A percentile compares a stretch with the other conserved stretches of the same genome.
Conservation (phyloP, 179 eudicot genomes). For the Drosera spatulata region DNA sequence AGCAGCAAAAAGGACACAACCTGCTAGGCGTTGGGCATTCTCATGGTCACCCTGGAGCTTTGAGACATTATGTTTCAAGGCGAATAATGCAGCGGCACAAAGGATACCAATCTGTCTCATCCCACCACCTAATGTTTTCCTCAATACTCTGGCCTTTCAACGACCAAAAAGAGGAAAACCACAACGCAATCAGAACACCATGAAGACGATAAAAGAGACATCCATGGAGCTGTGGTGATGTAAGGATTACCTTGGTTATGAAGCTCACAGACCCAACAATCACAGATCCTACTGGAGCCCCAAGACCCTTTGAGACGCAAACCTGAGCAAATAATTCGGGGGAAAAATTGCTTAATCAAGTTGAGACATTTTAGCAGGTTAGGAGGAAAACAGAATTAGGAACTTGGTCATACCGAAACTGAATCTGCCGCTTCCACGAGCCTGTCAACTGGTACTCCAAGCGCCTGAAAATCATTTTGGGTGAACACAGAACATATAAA, state of each 20-base stretch:
- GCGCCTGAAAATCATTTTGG: too few species aligned
- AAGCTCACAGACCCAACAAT: slow-evolving; percentile 84
- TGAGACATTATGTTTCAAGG: slow-evolving; percentile 61
- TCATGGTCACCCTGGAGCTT: slow-evolving; percentile 79
- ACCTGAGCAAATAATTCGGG: slow-evolving; percentile 29
- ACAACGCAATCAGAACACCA: slow-evolving; percentile 1
- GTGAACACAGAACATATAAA: neutral
- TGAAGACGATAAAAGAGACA: neutral
- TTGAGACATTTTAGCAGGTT: neutral
- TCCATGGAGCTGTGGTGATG: neutral
- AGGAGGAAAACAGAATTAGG: too few species aligned
- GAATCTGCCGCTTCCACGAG: too few species aligned
- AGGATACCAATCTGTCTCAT: slow-evolving; percentile 91
- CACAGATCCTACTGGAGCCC: slow-evolving; percentile 89
- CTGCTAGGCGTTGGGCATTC: slow-evolving; percentile 73
- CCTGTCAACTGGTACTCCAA: too few species aligned
- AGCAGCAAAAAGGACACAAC: slow-evolving; percentile 12
- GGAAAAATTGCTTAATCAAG: neutral
- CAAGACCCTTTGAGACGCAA: slow-evolving; percentile 92
- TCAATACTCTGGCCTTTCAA: slow-evolving; percentile 50
- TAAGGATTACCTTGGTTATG: slow-evolving; percentile 46
- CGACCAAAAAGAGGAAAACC: neutral
- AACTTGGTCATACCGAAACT: too few species aligned
- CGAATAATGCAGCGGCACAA: slow-evolving; percentile 90
- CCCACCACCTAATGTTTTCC: slow-evolving; percentile 95